Evolutionary conservation across 306 rosid genomes (phyloP).

Genomic region (Sphenostylis stenocarpa): DNA sequence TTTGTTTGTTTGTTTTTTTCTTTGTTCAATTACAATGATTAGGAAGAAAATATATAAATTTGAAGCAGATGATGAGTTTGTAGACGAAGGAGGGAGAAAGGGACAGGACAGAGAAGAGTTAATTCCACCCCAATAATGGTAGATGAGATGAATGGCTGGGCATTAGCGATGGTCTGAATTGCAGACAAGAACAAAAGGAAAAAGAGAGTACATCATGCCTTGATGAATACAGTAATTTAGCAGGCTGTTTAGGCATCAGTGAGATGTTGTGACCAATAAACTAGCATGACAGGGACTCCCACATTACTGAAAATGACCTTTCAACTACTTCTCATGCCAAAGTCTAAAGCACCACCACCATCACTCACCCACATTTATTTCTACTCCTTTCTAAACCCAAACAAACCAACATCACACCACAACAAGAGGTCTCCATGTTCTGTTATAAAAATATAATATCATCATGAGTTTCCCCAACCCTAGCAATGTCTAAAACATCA

Average conservation of each 20-base stretch:
- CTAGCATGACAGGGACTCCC: slow-evolving; percentile 47
- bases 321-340: slow-evolving; percentile 67
- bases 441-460: neutral
- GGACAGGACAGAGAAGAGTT: neutral
- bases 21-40: too few relatives aligned
- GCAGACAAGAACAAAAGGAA: slow-evolving; percentile 28
- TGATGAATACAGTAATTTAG: slow-evolving; percentile 42
- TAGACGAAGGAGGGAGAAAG: neutral
- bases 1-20: too few relatives aligned
- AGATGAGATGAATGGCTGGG: neutral
- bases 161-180: slow-evolving; percentile 1
- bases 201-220: slow-evolving; percentile 30
- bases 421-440: neutral
- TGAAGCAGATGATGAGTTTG: neutral
- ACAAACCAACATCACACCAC: neutral
- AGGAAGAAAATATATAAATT: neutral
- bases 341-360: slow-evolving; percentile 51
- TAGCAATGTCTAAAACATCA: neutral
- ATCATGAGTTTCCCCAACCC: neutral
- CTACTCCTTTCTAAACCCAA: slow-evolving; percentile 24
- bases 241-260: slow-evolving; percentile 35
- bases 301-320: slow-evolving; percentile 58
- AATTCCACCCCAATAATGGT: neutral
- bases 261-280: slow-evolving; percentile 38
- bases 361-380: slow-evolving; percentile 33